Evolutionary conservation across 1,284 basidiomycete genomes (phyloP), one percentile per base, ranked within the genome.

Genomic region (Leccinum fuscescens): DNA sequence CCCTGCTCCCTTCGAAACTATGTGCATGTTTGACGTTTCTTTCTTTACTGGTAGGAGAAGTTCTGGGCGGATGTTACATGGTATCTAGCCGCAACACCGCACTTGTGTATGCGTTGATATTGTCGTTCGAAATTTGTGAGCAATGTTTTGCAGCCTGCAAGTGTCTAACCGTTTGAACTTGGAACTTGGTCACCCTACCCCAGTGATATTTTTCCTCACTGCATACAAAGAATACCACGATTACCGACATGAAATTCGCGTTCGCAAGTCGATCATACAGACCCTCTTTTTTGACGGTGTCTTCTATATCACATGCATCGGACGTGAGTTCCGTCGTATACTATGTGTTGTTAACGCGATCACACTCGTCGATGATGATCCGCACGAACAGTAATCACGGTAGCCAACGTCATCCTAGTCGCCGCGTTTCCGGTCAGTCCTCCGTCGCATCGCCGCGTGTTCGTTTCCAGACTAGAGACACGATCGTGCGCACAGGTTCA

Each of bases 301-400:
- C 11, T 55, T 55, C 54, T 55, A 55, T 55, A 15, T 49, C 17
- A 15, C 12, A 27, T 55, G 54, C 42, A 55, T 55, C 8, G 24
- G n/a, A 22, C 42, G 54, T 55, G 15, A 48, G 54, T 55, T 44
- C 6, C 17, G 9, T 29, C 4, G 15, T 27, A 8, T 48, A 12
- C 7, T 24, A 12, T 49, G 9, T 9, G 24, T n/a, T n/a, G 2
- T 54, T 17, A 3, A 29, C 11, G 17, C n/a, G 8, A 9, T 20
- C 44, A 14, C 1, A 22, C 31, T 33, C 35, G 12, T 35, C 35
- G 14, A 35, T 4, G 14, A 48, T 48, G 22, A 14, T 48, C 22
- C 46, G 14, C 46, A 24, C 17, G 29, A 49, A 31, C 11, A 55
- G 54, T 55, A 1, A 31, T 55, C 27, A 55, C 54, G 20, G 17